phyloP scores from a whole-genome alignment of 371 early-diverging fungal species.

The Zancudomyces culisetae region DNA sequence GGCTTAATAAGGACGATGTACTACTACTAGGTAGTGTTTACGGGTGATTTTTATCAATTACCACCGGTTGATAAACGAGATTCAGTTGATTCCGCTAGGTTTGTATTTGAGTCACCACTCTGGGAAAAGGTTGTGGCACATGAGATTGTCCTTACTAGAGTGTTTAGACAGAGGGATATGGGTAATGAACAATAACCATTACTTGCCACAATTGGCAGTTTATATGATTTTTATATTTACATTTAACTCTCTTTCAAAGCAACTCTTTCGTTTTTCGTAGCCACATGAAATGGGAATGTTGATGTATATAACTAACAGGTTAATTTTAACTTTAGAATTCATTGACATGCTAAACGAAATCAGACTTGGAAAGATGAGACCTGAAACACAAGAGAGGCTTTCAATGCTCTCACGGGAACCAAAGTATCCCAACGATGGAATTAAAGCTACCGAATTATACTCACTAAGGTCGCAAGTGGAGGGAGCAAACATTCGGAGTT shows the following conservation, averaged over 20 bases:
- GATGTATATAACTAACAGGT: neutral
- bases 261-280: neutral
- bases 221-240: too few species aligned
- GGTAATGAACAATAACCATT: too few species aligned
- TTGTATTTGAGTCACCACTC: conserved; percentile 52
- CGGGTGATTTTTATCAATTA: conserved; percentile 83
- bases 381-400: conserved; percentile 26
- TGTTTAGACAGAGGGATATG: conserved; percentile 27
- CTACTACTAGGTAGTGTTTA: conserved; percentile 34
- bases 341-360: conserved; percentile 43
- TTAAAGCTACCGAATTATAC: conserved; percentile 63
- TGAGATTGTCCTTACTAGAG: conserved; percentile 13
- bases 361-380: conserved; percentile 36
- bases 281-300: neutral
- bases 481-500: conserved; percentile 32
- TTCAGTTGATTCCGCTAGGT: conserved; percentile 10
- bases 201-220: neutral
- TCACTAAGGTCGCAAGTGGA: conserved; percentile 53
- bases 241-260: neutral
- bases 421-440: conserved; percentile 28
- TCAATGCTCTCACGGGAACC: conserved; percentile 31
- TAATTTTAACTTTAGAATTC: conserved; percentile 17
- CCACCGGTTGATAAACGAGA: conserved; percentile 47
- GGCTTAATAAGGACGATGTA: too few species aligned
- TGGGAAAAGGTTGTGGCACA: conserved; percentile 43